Evolutionary conservation across 1,139 yeast species (phyloP), one percentile per base, ranked within the genome.

Genomic region (Yamadazyma friedrichii): DNA sequence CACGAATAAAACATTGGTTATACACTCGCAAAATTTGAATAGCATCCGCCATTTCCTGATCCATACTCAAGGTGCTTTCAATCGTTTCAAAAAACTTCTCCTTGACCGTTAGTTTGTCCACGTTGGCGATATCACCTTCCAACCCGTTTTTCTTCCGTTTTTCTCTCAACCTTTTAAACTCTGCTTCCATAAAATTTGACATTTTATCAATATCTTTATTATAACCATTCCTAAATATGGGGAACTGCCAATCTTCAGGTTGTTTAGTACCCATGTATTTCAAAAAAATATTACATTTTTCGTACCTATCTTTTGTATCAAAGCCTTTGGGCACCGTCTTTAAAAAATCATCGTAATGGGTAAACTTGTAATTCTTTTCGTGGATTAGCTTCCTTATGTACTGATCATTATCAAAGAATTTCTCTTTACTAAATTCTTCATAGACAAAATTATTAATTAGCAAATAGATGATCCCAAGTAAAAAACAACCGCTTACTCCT

Each of bases 31-130:
- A 36, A 2, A 69, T 25, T 0, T 69, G 56, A 20, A 57, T 51
- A 2, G 63, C 49, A 48, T 72, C 77, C 1, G 71, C 73, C 74
- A 72, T 67, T 15, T 50, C 45, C 22, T 57, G 61, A 26, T 64
- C 65, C 1, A 56, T 50, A 0, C 37, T 28, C 16, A 42, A 20
- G 6, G 52, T 43, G n/a, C 17, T n/a, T 9, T 46, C 44, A 6
- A 43, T 24, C 11, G 35, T 38, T 25, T 31, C 27, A 3, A 35
- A 17, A 31, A 47, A 51, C 1, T 38, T 35, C 2, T 26, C 13
- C 15, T 34, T 26, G 15, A 46, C 39, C 1, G 15, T 10, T 6
- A 35, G 36, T 25, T 32, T 38, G 4, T 48, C 49, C 1, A 16
- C 11, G 8, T 17, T 25, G n/a, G 9, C 16, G 5, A 44, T 28